phyloP scores from a whole-genome alignment of 1,284 basidiomycete species.

The Melampsora americana region DNA sequence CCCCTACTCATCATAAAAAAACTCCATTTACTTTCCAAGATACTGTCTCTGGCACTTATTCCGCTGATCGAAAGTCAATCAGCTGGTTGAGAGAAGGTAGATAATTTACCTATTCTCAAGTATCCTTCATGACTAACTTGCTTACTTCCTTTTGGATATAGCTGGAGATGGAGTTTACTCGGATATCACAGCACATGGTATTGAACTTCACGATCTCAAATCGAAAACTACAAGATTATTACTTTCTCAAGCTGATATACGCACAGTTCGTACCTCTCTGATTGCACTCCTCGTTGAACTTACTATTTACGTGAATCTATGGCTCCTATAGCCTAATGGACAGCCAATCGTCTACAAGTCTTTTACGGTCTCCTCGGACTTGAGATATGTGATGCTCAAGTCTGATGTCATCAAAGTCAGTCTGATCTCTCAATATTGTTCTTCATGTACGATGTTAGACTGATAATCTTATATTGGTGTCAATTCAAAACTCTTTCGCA shows the following conservation, averaged over 20 bases:
- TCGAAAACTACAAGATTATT: conserved; percentile 68
- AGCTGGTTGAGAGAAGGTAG: conserved; percentile 84
- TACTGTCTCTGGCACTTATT: conserved; percentile 83
- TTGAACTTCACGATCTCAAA: conserved; percentile 73
- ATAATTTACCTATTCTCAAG: conserved; percentile 46
- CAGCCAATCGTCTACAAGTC: conserved; percentile 59
- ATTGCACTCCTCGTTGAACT: conserved; percentile 16
- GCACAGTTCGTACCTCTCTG: conserved; percentile 59
- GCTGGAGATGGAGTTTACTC: conserved; percentile 89
- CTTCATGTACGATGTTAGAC: neutral
- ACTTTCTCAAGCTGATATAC: conserved; percentile 62
- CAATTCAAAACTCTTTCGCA: neutral
- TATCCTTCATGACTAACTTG: conserved; percentile 19
- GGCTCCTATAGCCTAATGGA: conserved; percentile 61
- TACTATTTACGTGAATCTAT: conserved; percentile 45
- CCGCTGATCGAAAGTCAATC: conserved; percentile 58
- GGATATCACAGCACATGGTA: conserved; percentile 59
- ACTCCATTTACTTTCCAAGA: conserved; percentile 63
- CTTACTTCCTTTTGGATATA: conserved; percentile 51
- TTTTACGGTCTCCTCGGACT: conserved; percentile 81
- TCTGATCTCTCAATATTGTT: neutral
- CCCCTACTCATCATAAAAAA: neutral
- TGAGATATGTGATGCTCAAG: conserved; percentile 78
- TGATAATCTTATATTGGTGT: conserved; percentile 1
- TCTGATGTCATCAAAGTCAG: conserved; percentile 58